Conservation (phyloP, 768 basidiomycete genomes). For the Suillus clintonianus region DNA sequence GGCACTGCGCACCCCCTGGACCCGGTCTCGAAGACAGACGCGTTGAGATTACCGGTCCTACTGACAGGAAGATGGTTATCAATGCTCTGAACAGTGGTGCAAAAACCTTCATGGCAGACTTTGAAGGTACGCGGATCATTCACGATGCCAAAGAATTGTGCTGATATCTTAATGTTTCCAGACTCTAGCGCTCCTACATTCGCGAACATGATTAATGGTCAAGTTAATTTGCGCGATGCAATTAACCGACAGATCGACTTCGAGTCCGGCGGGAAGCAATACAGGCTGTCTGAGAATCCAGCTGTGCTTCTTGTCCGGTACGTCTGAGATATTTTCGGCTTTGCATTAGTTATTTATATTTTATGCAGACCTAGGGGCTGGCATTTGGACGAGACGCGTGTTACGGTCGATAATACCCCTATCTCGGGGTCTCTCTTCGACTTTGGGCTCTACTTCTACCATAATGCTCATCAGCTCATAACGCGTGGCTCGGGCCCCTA, state of each 20-base stretch:
- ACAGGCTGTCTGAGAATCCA: conserved; percentile 86
- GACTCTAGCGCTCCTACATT: conserved; percentile 96
- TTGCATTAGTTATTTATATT: conserved; percentile 1
- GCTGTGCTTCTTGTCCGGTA: conserved; percentile 92
- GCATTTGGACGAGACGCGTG: conserved; percentile 95
- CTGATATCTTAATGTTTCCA: conserved; percentile 30
- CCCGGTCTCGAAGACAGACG: conserved; percentile 94
- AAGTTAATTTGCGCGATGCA: conserved; percentile 93
- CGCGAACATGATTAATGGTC: conserved; percentile 88
- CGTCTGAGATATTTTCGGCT: conserved; percentile 17
- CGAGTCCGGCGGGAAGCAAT: conserved; percentile 80
- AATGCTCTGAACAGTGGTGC: conserved; percentile 95
- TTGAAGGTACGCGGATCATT: conserved; percentile 68
- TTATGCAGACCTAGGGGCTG: conserved; percentile 85
- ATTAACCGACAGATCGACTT: conserved; percentile 88
- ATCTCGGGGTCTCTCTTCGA: conserved; percentile 95
- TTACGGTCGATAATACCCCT: conserved; percentile 86
- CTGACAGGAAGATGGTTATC: conserved; percentile 99
- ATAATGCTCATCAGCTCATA: conserved; percentile 94
- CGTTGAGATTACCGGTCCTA: conserved; percentile 97
- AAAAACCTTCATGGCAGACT: conserved; percentile 99
- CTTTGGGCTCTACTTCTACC: conserved; percentile 96
- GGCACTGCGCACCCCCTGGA: conserved; percentile 89
- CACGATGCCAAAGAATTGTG: neutral
- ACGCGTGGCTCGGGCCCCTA: conserved; percentile 89